Percentiles rank a stretch among this genome's conserved stretches.
Conservation (phyloP, 495 filamentous ascomycete genomes). For the Podospora australis region DNA sequence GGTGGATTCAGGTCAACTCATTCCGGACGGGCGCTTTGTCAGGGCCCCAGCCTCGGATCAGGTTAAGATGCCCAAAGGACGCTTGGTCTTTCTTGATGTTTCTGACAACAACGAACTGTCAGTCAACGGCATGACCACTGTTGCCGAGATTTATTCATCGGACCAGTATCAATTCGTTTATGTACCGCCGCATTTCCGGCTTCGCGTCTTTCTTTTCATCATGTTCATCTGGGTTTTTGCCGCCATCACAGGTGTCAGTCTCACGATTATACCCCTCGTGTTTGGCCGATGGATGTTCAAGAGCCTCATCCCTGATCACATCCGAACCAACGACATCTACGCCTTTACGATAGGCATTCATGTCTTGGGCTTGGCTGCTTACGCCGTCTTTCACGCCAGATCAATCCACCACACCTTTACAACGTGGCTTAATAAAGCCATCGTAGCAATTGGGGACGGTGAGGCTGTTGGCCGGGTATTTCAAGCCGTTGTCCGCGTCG, state of each 20-base stretch:
- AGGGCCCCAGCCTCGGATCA: conserved; percentile 87
- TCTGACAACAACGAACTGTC: conserved; percentile 59
- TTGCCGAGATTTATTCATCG: conserved; percentile 61
- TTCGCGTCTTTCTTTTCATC: conserved; percentile 78
- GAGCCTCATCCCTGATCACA: conserved; percentile 54
- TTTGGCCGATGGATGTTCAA: conserved; percentile 75
- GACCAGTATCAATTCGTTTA: conserved; percentile 76
- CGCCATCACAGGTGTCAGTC: conserved; percentile 79
- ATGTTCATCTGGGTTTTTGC: conserved; percentile 90
- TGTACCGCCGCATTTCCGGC: conserved; percentile 76
- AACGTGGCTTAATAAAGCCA: conserved; percentile 15
- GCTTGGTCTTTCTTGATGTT: conserved; percentile 73
- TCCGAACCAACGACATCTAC: conserved; percentile 88
- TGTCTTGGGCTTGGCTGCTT: conserved; percentile 59
- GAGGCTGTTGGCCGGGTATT: conserved; percentile 26
- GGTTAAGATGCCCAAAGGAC: conserved; percentile 84
- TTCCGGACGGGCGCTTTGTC: conserved; percentile 75
- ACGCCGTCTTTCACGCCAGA: conserved; percentile 49
- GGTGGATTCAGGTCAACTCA: conserved; percentile 38
- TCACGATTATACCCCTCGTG: conserved; percentile 77
- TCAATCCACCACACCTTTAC: conserved; percentile 35
- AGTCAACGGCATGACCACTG: conserved; percentile 50
- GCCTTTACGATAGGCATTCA: conserved; percentile 88
- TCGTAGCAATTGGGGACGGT: conserved; percentile 29
- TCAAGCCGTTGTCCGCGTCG: conserved; percentile 19